Evolutionary conservation across 352 stramenopile genomes (phyloP), one percentile per base, ranked within the genome.

Genomic region (Globisporangium lucens): DNA sequence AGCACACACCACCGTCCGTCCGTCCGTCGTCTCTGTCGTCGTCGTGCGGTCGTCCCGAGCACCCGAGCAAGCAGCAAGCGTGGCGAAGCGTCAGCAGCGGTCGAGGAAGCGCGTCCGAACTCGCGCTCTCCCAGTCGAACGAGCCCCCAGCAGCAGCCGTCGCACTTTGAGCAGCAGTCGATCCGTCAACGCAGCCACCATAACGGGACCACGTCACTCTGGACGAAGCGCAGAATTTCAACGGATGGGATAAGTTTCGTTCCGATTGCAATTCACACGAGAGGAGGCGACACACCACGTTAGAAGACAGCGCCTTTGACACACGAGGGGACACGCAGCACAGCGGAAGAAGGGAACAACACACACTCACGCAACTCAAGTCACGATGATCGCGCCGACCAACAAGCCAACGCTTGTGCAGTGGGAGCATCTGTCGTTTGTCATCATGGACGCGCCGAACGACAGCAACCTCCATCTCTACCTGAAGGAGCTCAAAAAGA

Each of bases 401-500:
- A 95, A 93, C 80, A 95, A 95, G 74, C 87, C 87, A 57, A 93
- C 87, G 57, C 75, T 93, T 69, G 87, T 97, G 68, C 85, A 94
- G 74, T 94, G 84, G 78, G 83, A 94, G 68, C 78, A 95, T 67
- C 79, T 99, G 71, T 92, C 87, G 59, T 99, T 99, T 73, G 87
- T 99, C 38, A 98, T 99, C 72, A 99, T 99, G 93, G 97, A 99
- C 78, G 92, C 96, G 33, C 97, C 97, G 29, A 98, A 93, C 64
- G 88, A 98, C 74, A 87, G 81, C 68, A 99, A 99, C 76, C 80
- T 99, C 61, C 93, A 98, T 66, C 79, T 98, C 30, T 99, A 99
- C 77, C 89, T 99, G 55, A 97, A 97, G 70, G 97, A 99, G 79
- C 93, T 98, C 72, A 96, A 98, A 72, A 97, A 97, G 58, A 69